Evolutionary conservation across 2,329 filamentous ascomycete species (phyloP).

Genomic region (Aotearoamyces nothofagi): DNA sequence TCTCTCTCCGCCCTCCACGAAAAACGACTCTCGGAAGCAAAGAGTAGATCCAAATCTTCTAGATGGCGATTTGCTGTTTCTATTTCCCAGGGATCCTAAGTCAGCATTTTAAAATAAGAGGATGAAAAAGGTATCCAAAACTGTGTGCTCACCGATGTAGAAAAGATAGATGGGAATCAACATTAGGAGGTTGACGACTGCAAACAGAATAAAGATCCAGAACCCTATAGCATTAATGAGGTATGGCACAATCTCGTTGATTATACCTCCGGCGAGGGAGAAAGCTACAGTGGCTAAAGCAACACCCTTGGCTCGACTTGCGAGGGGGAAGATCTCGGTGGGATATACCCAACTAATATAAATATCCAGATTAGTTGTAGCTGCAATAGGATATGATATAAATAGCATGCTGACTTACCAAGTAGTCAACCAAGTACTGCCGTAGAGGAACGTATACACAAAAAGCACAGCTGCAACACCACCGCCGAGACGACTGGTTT

Average conservation of each 20-base stretch:
- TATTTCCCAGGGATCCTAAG: too few relatives aligned
- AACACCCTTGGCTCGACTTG: constrained; percentile 57
- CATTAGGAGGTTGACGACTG: constrained; percentile 16
- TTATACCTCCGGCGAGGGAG: background rate
- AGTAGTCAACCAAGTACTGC: constrained; percentile 3
- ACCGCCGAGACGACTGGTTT: constrained; percentile 2
- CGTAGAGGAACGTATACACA: background rate
- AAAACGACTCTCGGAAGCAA: constrained; percentile 13
- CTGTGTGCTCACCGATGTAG: constrained; percentile 13
- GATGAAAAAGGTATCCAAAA: too few relatives aligned
- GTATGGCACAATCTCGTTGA: constrained; percentile 6
- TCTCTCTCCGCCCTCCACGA: constrained; percentile 14
- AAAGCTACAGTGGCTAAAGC: constrained; percentile 27
- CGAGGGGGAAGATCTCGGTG: constrained; percentile 57
- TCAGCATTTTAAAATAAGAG: too few relatives aligned
- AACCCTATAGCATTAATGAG: constrained; percentile 17
- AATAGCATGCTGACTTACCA: too few relatives aligned
- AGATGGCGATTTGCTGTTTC: constrained; percentile 16
- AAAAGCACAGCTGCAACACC: constrained; percentile 1
- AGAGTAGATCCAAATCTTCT: constrained; percentile 15
- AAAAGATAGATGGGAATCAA: constrained; percentile 16
- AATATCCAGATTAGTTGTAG: too few relatives aligned
- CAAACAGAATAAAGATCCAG: constrained; percentile 20
- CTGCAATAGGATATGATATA: too few relatives aligned
- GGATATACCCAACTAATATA: constrained; percentile 42